Conservation (phyloP, 108 stramenopile species). For the Fistulifera solaris region DNA sequence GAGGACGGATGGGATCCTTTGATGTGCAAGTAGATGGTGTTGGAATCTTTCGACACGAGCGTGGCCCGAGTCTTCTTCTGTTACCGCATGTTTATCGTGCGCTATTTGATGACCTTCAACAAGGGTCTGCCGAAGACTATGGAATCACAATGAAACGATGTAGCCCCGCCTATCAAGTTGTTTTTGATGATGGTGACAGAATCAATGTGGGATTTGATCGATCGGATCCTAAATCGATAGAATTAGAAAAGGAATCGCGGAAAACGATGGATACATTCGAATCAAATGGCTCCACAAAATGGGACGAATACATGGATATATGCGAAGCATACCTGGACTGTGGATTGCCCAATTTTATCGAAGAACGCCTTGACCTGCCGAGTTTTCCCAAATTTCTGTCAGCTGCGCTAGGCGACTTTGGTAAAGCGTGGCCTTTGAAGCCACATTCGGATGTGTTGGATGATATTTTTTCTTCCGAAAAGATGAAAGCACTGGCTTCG, state of each 20-base stretch:
- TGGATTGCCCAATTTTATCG: conserved; percentile 79
- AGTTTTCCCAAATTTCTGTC: conserved; percentile 58
- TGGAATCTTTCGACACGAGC: conserved; percentile 69
- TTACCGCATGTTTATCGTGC: conserved; percentile 47
- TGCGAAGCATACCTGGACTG: conserved; percentile 64
- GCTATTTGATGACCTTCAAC: conserved; percentile 45
- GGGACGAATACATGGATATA: conserved; percentile 58
- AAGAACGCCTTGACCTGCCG: conserved; percentile 51
- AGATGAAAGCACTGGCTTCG: conserved; percentile 70
- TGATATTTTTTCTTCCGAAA: conserved; percentile 47
- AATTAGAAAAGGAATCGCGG: conserved; percentile 21
- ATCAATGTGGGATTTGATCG: conserved; percentile 54
- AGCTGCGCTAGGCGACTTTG: conserved; percentile 46
- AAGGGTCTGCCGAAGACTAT: conserved; percentile 28
- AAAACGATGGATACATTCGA: conserved; percentile 49
- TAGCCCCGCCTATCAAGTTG: conserved; percentile 70
- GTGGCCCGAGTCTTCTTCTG: conserved; percentile 63
- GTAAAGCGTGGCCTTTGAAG: conserved; percentile 59
- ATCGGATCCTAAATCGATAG: not conserved
- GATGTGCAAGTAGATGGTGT: conserved; percentile 20
- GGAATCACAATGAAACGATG: conserved; percentile 63
- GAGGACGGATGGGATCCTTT: conserved; percentile 71
- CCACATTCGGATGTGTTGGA: conserved; percentile 71
- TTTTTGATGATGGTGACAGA: conserved; percentile 70
- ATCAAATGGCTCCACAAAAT: conserved; percentile 44